Evolutionary conservation across 192 early-diverging fungal species (phyloP).

Genomic region (Backusella psychrophila): DNA sequence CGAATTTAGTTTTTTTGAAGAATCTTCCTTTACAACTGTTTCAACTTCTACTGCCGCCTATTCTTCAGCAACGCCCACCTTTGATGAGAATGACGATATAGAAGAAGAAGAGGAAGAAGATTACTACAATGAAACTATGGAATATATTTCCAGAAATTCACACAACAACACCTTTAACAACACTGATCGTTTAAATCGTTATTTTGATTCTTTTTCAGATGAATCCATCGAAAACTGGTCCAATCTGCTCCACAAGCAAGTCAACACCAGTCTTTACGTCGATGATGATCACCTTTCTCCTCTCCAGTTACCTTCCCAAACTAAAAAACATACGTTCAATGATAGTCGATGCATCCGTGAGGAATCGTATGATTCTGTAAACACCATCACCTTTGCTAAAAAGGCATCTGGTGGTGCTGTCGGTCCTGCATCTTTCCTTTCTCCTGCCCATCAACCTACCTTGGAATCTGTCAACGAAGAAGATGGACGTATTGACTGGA

Average conservation of each 20-base stretch:
- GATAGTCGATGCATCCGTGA: constrained; percentile 4
- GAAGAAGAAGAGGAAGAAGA: neutral
- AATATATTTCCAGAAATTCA: neutral
- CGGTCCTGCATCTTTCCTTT: constrained; percentile 11
- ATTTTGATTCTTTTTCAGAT: constrained; percentile 11
- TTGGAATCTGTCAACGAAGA: constrained; percentile 7
- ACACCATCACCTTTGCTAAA: neutral
- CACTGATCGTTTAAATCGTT: constrained; percentile 1
- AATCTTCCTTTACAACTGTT: constrained; percentile 16
- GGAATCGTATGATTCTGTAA: constrained; percentile 19
- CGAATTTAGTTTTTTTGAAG: constrained; percentile 16
- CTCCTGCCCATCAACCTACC: neutral
- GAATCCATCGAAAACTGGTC: neutral
- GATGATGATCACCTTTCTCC: constrained; percentile 19
- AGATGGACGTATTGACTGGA: constrained; percentile 13
- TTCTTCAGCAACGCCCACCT: neutral
- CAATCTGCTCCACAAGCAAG: neutral
- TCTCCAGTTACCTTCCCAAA: constrained; percentile 25
- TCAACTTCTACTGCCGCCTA: constrained; percentile 11
- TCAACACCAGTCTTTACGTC: neutral
- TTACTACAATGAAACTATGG: neutral
- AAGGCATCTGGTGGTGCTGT: neutral
- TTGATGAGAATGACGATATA: neutral
- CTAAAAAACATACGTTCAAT: neutral
- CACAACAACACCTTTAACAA: neutral